phyloP scores from a whole-genome alignment of 306 rosid species.

The Cicer yamashitae region DNA sequence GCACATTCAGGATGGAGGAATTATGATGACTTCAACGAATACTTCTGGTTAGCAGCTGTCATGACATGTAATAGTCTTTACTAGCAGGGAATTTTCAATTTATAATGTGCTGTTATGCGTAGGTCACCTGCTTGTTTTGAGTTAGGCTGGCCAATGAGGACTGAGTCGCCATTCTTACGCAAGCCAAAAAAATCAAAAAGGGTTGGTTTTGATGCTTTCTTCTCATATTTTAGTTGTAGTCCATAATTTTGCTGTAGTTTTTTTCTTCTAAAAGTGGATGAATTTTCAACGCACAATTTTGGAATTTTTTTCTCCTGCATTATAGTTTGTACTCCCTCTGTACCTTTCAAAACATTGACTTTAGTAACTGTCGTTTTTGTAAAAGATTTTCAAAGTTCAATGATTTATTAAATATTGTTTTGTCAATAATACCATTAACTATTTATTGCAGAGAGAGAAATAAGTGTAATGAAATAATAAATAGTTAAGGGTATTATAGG shows the following conservation, averaged over 20 bases:
- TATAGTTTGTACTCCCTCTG: background rate
- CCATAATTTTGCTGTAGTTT: slow-evolving; percentile 1
- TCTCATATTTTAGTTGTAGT: slow-evolving; percentile 1
- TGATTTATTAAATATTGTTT: too few species aligned
- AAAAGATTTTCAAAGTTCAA: too few species aligned
- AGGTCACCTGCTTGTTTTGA: slow-evolving; percentile 96
- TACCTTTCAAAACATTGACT: too few species aligned
- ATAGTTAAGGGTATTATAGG: too few species aligned
- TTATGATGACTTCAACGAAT: slow-evolving; percentile 97
- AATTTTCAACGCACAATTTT: slow-evolving; percentile 16
- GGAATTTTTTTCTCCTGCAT: slow-evolving; percentile 1
- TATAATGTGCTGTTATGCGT: slow-evolving; percentile 51
- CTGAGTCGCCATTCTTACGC: slow-evolving; percentile 58
- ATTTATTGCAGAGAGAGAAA: too few species aligned
- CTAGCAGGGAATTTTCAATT: slow-evolving; percentile 22
- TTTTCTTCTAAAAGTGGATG: background rate
- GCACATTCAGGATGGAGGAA: slow-evolving; percentile 99
- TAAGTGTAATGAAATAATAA: too few species aligned
- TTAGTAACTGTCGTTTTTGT: too few species aligned
- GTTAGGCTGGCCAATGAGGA: slow-evolving; percentile 84
- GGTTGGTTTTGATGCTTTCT: slow-evolving; percentile 61
- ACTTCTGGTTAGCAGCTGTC: slow-evolving; percentile 79
- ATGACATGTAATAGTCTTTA: slow-evolving; percentile 6
- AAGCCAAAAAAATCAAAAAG: slow-evolving; percentile 71
- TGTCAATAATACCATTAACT: too few species aligned